Evolutionary conservation across 1,284 basidiomycete species (phyloP).

Genomic region (Rugosomyces carneus): DNA sequence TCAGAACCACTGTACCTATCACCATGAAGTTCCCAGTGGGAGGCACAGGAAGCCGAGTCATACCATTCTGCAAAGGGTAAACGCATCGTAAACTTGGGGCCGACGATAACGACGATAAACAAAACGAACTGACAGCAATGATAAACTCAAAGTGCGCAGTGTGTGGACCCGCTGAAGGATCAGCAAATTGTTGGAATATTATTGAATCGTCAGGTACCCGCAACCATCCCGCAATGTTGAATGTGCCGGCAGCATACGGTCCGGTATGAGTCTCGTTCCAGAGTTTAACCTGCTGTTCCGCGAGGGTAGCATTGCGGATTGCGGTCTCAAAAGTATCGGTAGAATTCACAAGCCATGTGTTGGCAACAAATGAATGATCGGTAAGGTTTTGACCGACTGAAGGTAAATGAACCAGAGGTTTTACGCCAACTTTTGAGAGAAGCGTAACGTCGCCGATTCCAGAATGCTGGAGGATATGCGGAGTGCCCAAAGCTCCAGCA

Average conservation of each 20-base stretch:
- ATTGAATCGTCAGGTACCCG: constrained; percentile 7
- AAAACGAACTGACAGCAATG: constrained; percentile 7
- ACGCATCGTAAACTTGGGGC: background rate
- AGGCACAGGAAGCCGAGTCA: constrained; percentile 9
- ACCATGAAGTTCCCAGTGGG: constrained; percentile 14
- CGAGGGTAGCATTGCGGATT: constrained; percentile 5
- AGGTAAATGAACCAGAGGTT: constrained; percentile 24
- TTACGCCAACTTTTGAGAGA: constrained; percentile 26
- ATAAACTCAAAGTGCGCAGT: constrained; percentile 14
- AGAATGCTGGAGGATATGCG: constrained; percentile 32
- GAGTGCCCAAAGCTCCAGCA: constrained; percentile 26
- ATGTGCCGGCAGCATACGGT: constrained; percentile 6
- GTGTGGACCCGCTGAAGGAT: constrained; percentile 14
- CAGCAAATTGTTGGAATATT: constrained; percentile 10
- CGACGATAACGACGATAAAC: background rate
- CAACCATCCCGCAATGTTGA: constrained; percentile 9
- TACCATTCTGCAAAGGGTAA: constrained; percentile 7
- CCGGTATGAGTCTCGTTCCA: constrained; percentile 13
- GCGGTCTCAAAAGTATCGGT: constrained; percentile 13
- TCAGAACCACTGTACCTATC: constrained; percentile 12
- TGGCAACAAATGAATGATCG: constrained; percentile 27
- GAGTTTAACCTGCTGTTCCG: constrained; percentile 5
- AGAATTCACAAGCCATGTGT: constrained; percentile 9
- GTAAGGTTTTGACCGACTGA: constrained; percentile 34
- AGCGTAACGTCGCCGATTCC: constrained; percentile 30